Percentiles rank a stretch among this genome's conserved stretches.
Evolutionary conservation across 768 basidiomycete genomes (phyloP).

Genomic region (Phallus indusiatus): DNA sequence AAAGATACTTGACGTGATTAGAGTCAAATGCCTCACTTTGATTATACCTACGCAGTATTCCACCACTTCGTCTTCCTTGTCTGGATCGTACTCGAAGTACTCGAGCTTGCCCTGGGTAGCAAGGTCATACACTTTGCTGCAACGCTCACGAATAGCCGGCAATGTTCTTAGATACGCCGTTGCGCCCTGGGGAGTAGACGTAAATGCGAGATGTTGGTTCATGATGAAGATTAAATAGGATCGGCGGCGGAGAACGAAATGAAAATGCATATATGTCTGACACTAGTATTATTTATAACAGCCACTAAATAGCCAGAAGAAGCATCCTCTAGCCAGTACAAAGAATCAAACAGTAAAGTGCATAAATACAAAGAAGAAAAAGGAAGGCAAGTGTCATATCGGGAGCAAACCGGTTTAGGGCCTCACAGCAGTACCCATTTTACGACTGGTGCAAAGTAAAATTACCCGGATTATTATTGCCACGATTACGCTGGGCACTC

Average conservation of each 20-base stretch:
- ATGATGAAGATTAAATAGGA: not conserved
- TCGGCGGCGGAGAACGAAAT: not conserved
- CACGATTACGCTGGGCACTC: slow-evolving; percentile 1
- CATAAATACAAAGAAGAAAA: not conserved
- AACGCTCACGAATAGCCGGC: slow-evolving; percentile 85
- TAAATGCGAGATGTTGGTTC: not conserved
- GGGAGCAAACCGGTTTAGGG: not conserved
- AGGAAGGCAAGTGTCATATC: not conserved
- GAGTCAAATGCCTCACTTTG: slow-evolving; percentile 37
- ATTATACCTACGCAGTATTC: slow-evolving; percentile 73
- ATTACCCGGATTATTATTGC: not conserved
- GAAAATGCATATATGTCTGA: not conserved
- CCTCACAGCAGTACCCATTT: not conserved
- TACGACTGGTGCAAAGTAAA: not conserved
- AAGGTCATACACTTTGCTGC: slow-evolving; percentile 65
- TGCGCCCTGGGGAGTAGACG: slow-evolving; percentile 1
- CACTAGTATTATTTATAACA: no score
- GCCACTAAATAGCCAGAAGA: not conserved
- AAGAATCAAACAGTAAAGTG: not conserved
- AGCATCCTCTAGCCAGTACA: not conserved
- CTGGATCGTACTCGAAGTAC: slow-evolving; percentile 80
- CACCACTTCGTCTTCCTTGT: slow-evolving; percentile 59
- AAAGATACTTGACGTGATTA: slow-evolving; percentile 3
- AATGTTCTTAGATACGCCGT: slow-evolving; percentile 74
- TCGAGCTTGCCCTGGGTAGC: slow-evolving; percentile 66